Evolutionary conservation across 495 filamentous ascomycete genomes (phyloP), one percentile per base, ranked within the genome.

Genomic region (Xylaria longipes): DNA sequence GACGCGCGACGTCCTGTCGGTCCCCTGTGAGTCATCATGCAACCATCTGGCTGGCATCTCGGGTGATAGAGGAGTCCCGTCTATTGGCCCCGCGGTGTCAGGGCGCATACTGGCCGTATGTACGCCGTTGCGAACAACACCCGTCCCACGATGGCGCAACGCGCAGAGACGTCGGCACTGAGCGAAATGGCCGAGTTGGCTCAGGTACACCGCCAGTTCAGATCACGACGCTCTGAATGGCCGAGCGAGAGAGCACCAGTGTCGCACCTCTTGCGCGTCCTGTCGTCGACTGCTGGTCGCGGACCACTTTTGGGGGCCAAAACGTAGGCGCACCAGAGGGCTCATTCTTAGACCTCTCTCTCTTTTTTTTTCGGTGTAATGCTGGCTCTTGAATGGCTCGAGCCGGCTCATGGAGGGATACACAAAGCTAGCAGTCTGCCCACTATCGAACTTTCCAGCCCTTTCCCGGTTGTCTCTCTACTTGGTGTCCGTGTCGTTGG

Each of bases 311-410:
- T 72, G 70, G 70, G 63, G 64, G 64, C 70, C 70, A 25, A 39
- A 61, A 33, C 43, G 12, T 54, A 72, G 70, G 70, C 64, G 27
- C 14, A 50, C 64, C 46, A 29, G 64, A 50, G 25, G 65, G 70
- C 70, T 45, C 64, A 66, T 7, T 65, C 48, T 58, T 39, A 12
- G 35, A 33, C 50, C 6, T 29, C 50, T 66, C 25, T 27, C 35
- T 46, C 5, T 27, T 35, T 22, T 7, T 50, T 76, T 79, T 76
- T 79, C 77, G 77, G 77, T 79, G 77, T 74, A 72, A 71, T 72
- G 25, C 69, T 73, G 64, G 66, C 71, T 60, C 17, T 37, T 62
- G 65, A 65, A 69, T 64, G 61, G 68, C 56, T 72, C 61, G 71
- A 46, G 57, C 63, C 50, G 73, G 41, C 31, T 39, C 29, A 76